Evolutionary conservation across 2,329 filamentous ascomycete genomes (phyloP).

Genomic region (Microcera coccophila): DNA sequence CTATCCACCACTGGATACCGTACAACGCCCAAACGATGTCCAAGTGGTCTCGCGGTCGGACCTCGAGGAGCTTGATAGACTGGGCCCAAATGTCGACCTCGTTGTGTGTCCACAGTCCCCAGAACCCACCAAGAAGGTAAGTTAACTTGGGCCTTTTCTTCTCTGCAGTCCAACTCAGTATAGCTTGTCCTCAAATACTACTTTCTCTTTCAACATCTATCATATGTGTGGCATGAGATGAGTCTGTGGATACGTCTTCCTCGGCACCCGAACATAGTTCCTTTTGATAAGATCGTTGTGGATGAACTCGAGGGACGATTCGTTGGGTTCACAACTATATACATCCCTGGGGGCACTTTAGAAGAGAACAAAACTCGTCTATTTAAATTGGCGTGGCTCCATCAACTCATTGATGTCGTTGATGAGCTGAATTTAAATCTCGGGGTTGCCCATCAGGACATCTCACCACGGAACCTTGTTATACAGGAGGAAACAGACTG

Average conservation of each 20-base stretch:
- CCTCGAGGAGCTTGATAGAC: constrained; percentile 29
- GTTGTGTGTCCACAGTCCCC: constrained; percentile 13
- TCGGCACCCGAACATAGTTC: constrained; percentile 35
- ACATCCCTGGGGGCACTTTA: constrained; percentile 34
- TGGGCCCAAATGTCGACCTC: constrained; percentile 27
- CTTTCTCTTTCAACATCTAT: constrained; percentile 19
- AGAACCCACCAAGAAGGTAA: constrained; percentile 9
- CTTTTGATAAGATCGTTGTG: constrained; percentile 33
- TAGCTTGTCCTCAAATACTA: constrained; percentile 36
- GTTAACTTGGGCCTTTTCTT: too few species aligned
- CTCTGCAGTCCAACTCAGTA: background rate
- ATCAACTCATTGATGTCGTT: constrained; percentile 31
- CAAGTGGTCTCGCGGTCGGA: constrained; percentile 18
- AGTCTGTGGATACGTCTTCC: constrained; percentile 35
- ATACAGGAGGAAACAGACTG: constrained; percentile 32
- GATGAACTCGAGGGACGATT: constrained; percentile 30
- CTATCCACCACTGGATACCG: constrained; percentile 21
- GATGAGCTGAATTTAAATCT: constrained; percentile 35
- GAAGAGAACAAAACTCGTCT: constrained; percentile 25
- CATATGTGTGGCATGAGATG: constrained; percentile 33
- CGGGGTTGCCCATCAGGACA: constrained; percentile 38
- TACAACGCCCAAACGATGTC: constrained; percentile 16
- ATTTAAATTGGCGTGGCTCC: constrained; percentile 35
- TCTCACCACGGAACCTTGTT: constrained; percentile 39
- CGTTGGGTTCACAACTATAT: constrained; percentile 36